Evolutionary conservation across 352 stramenopile genomes (phyloP), one percentile per base, ranked within the genome.

Genomic region (Globisporangium parvum): DNA sequence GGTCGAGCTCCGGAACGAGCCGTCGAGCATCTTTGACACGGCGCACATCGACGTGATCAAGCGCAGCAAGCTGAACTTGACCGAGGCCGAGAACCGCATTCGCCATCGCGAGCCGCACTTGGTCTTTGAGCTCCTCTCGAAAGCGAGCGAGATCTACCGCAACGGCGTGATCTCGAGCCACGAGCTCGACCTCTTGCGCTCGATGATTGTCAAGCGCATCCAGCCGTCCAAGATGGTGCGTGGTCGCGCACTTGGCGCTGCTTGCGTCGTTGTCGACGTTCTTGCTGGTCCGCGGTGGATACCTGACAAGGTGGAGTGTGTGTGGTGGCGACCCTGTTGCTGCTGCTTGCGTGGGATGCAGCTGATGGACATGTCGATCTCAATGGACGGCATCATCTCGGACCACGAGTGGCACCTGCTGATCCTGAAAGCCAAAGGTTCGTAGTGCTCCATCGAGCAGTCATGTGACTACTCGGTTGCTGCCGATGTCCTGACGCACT

Each of bases 381-480:
- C 83, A 39, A 91, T 88, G 81, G 77, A 91, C 59, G 73, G 75
- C 21, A 85, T 90, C 62, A 94, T 94, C 46, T 88, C 84, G 5
- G 81, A 94, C 46, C 84, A 94, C 62, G 80, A 94, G 59, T 94
- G 84, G 84, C 83, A 94, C 57, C 67, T 84, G 46, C 66, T 92
- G 20, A 80, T 94, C 37, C 59, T 94, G 10, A 91, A 91, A 54
- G 73, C 75, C 17, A 94, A 92, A 73, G 80, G 84, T 87, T 48
- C 51, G 53, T 45, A 17, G 20, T 47, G 31, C 31, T 37, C 31
- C 8, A 37, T 3, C 8, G 20, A 1, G 2, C n/a, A 39, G 28
- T 21, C 6, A 56, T n/a, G 35, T 17, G n/a, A 14, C 6, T 8
- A 14, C 6, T 8, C n/a, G 24, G n/a, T 31, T 35, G 12, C n/a